Evolutionary conservation across 2,329 filamentous ascomycete genomes (phyloP).

Genomic region (Metarhizium anisopliae): DNA sequence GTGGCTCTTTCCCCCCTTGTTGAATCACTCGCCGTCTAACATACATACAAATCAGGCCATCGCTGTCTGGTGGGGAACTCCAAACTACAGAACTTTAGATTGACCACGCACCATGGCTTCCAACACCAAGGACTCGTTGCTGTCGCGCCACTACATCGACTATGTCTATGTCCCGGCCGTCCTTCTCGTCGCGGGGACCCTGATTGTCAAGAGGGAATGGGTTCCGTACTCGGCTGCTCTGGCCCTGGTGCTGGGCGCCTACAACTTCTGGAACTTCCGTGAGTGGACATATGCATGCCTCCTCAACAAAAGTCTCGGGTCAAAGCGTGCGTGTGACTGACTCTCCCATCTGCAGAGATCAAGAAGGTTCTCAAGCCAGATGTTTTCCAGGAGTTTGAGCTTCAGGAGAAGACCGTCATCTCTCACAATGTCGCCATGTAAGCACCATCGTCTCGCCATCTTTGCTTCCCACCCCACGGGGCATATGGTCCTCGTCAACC

Average conservation of each 20-base stretch:
- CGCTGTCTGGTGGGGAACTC: background rate
- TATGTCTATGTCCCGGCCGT: conserved; percentile 78
- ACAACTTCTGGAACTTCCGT: conserved; percentile 67
- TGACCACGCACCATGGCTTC: conserved; percentile 15
- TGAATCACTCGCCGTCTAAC: background rate
- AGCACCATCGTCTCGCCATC: conserved; percentile 18
- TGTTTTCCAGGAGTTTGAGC: conserved; percentile 82
- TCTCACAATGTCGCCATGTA: conserved; percentile 98
- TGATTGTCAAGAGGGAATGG: conserved; percentile 73
- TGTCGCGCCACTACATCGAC: conserved; percentile 59
- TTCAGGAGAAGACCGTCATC: conserved; percentile 89
- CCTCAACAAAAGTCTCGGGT: background rate
- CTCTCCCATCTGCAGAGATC: conserved; percentile 41
- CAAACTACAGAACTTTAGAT: background rate
- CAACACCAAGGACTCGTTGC: conserved; percentile 17
- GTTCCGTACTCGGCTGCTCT: conserved; percentile 59
- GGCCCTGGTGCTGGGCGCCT: conserved; percentile 56
- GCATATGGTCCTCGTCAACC: too few species aligned
- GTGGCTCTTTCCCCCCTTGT: background rate
- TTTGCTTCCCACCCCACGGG: too few species aligned
- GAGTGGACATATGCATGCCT: conserved; percentile 28
- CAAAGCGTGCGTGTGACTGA: conserved; percentile 6
- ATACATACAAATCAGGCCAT: background rate
- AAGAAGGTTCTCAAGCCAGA: conserved; percentile 81
- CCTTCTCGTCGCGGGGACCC: conserved; percentile 65